Conservation (phyloP, 1,139 yeast genomes). For the Saccharomyces hybrid region DNA sequence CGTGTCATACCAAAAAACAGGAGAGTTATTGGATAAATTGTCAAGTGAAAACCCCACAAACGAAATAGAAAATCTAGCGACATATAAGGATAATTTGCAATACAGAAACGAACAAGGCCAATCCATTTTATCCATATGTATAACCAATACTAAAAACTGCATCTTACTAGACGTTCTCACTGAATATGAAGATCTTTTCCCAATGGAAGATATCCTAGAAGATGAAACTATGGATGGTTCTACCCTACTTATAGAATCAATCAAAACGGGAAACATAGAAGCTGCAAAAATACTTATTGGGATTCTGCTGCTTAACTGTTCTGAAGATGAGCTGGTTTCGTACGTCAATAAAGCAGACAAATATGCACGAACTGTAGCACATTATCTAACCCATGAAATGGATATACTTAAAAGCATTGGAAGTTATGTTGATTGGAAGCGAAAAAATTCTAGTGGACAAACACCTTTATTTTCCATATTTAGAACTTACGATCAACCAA, state of each 20-base stretch:
- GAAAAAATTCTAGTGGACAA: constrained; percentile 58
- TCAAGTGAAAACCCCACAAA: constrained; percentile 26
- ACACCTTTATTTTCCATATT: constrained; percentile 76
- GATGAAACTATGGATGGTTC: constrained; percentile 52
- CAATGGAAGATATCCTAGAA: constrained; percentile 58
- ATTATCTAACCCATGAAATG: constrained; percentile 58
- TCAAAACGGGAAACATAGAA: constrained; percentile 46
- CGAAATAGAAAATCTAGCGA: constrained; percentile 28
- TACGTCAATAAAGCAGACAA: constrained; percentile 51
- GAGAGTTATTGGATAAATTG: constrained; percentile 4
- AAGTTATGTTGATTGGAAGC: constrained; percentile 56
- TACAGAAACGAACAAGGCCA: constrained; percentile 60
- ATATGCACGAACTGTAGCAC: constrained; percentile 56
- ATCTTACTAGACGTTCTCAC: constrained; percentile 41
- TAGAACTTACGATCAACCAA: constrained; percentile 72
- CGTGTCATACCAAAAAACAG: constrained; percentile 7
- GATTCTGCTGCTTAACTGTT: constrained; percentile 40
- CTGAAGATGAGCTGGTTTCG: constrained; percentile 37
- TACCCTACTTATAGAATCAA: constrained; percentile 53
- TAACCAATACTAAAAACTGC: constrained; percentile 38
- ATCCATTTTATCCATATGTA: constrained; percentile 52
- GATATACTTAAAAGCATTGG: constrained; percentile 52
- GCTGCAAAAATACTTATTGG: constrained; percentile 45
- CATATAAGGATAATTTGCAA: constrained; percentile 19
- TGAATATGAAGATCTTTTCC: constrained; percentile 42